A percentile compares a stretch with the other conserved stretches of the same genome.
Evolutionary conservation across 257 asterid species (phyloP).

Genomic region (Lantana camara): DNA sequence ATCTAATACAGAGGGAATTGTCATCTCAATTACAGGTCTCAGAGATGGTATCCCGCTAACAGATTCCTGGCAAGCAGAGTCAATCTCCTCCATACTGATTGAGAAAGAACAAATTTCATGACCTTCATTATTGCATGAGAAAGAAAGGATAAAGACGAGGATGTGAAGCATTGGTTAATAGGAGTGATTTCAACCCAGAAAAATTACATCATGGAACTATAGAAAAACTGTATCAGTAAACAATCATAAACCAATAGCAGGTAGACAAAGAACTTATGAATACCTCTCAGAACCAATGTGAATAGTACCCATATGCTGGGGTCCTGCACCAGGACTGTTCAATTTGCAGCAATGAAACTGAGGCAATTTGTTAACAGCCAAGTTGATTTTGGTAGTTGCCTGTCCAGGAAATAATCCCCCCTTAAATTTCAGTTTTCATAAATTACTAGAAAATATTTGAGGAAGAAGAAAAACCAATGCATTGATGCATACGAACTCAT

Average conservation of each 20-base stretch:
- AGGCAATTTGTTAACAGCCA: slow-evolving; percentile 84
- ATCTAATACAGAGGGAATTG: slow-evolving; percentile 91
- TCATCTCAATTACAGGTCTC: slow-evolving; percentile 95
- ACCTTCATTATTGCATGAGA: not conserved
- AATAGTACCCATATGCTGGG: slow-evolving; percentile 92
- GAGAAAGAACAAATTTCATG: slow-evolving; percentile 21
- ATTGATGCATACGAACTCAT: not conserved
- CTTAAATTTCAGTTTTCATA: slow-evolving; percentile 23
- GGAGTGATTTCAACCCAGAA: not conserved
- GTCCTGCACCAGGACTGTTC: slow-evolving; percentile 69
- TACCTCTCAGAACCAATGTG: slow-evolving; percentile 96
- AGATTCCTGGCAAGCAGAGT: slow-evolving; percentile 76
- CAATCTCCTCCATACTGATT: slow-evolving; percentile 83
- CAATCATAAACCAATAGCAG: too few species aligned
- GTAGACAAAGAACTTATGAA: slow-evolving; percentile 10
- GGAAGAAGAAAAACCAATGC: not conserved
- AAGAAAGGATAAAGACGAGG: not conserved
- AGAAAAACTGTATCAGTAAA: slow-evolving; percentile 22
- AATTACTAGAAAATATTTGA: slow-evolving; percentile 8
- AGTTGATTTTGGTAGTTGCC: slow-evolving; percentile 94
- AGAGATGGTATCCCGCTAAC: slow-evolving; percentile 76
- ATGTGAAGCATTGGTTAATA: not conserved
- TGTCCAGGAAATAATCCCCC: slow-evolving; percentile 39
- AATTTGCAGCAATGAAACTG: slow-evolving; percentile 74
- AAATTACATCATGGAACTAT: slow-evolving; percentile 1